Percentiles rank a stretch among this genome's conserved stretches.
phyloP scores from a whole-genome alignment of 1,284 basidiomycete genomes.

The Sporisorium graminicola region DNA sequence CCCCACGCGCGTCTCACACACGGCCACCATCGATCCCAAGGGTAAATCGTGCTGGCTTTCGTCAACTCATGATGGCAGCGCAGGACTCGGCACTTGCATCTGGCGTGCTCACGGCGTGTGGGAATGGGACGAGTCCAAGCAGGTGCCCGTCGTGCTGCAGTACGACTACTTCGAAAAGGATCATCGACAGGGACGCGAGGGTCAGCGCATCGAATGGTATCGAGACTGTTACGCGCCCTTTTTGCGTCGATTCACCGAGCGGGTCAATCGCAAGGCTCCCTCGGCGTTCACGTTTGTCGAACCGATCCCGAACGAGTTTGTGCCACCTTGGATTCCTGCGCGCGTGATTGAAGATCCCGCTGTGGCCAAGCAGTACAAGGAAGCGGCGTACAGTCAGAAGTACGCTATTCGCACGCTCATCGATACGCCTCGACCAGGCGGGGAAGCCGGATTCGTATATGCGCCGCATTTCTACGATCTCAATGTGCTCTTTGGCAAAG shows the following conservation, averaged over 20 bases:
- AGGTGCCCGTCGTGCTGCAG: conserved; percentile 81
- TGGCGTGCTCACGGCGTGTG: conserved; percentile 95
- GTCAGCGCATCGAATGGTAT: conserved; percentile 64
- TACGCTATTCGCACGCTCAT: conserved; percentile 51
- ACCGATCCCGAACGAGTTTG: conserved; percentile 68
- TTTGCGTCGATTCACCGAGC: conserved; percentile 40
- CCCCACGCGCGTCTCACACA: conserved; percentile 62
- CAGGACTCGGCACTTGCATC: conserved; percentile 73
- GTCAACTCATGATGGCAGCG: neutral
- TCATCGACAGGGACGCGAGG: conserved; percentile 45
- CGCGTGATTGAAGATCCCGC: conserved; percentile 19
- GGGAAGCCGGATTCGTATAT: conserved; percentile 50
- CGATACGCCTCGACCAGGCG: conserved; percentile 48
- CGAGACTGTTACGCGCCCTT: conserved; percentile 66
- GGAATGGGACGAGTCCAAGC: conserved; percentile 83
- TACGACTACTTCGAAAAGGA: conserved; percentile 85
- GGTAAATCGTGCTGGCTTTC: conserved; percentile 54
- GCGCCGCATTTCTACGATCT: conserved; percentile 69
- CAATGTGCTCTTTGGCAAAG: conserved; percentile 66
- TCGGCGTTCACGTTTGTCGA: conserved; percentile 53
- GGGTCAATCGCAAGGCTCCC: conserved; percentile 23
- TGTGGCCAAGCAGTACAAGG: conserved; percentile 19
- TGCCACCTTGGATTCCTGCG: conserved; percentile 60
- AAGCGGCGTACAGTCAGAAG: conserved; percentile 34
- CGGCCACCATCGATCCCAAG: conserved; percentile 53